phyloP scores from a whole-genome alignment of 164 flowering plant species.

The Nelumbo lutea region DNA sequence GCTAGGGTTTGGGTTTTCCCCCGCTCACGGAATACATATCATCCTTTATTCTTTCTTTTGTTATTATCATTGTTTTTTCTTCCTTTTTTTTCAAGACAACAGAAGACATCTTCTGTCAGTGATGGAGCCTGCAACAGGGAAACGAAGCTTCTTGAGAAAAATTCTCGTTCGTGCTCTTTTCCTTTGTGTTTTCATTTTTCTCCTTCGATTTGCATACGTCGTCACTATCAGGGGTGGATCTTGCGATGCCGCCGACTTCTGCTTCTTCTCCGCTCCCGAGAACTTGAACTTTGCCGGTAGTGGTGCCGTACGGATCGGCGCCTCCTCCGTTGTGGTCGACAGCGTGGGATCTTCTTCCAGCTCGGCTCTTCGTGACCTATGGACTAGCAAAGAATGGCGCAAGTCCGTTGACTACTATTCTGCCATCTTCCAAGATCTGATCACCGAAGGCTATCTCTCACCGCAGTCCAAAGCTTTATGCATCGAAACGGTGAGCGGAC shows the following conservation, averaged over 20 bases:
- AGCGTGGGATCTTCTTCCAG: conserved; percentile 8
- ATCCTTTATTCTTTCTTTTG: not conserved
- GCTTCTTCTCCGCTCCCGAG: conserved; percentile 66
- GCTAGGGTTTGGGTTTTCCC: not conserved
- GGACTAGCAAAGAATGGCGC: conserved; percentile 61
- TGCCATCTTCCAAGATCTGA: conserved; percentile 70
- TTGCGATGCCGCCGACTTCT: conserved; percentile 68
- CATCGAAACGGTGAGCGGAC: conserved; percentile 47
- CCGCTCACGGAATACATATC: not conserved
- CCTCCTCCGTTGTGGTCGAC: conserved; percentile 14
- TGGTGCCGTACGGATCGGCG: conserved; percentile 21
- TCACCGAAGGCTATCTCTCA: conserved; percentile 53
- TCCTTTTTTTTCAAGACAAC: conserved; percentile 3
- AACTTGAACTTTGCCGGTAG: conserved; percentile 32
- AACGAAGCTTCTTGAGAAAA: conserved; percentile 44
- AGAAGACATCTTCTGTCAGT: not conserved
- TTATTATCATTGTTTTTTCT: not conserved
- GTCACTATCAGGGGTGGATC: conserved; percentile 63
- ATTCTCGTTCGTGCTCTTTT: conserved; percentile 52
- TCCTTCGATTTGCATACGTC: conserved; percentile 59
- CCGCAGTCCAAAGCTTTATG: conserved; percentile 55
- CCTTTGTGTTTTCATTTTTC: conserved; percentile 43
- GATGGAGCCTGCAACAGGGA: conserved; percentile 48
- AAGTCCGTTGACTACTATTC: conserved; percentile 58
- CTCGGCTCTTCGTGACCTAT: conserved; percentile 28